These are phyloP conservation scores for Colletotrichum sp. DNA, from an alignment of 2,329 filamentous ascomycete species.

Conservation along the genomic window DNA sequence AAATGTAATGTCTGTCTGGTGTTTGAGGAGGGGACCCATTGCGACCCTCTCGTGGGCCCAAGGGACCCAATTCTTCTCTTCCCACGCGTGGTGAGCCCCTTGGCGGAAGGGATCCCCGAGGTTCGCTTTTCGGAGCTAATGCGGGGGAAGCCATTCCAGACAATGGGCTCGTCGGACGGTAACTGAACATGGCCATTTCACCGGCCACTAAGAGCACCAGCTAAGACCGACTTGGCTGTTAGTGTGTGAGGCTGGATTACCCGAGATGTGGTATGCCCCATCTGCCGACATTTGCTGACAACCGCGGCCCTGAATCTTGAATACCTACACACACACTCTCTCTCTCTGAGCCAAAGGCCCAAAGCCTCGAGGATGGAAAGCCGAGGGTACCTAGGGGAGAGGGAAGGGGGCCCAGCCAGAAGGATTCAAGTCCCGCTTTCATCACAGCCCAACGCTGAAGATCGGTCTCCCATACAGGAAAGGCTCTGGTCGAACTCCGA, in stretches of 20 bases:
- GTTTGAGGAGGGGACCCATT: background rate
- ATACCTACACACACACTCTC: background rate
- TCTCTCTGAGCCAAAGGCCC: background rate
- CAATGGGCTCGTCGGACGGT: background rate
- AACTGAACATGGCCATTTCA: background rate
- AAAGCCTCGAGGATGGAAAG: background rate
- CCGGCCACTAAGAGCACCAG: background rate
- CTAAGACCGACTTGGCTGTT: background rate
- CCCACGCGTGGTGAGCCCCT: background rate
- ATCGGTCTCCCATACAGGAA: constrained; percentile 2
- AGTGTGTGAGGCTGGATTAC: constrained; percentile 1
- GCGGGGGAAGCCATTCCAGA: constrained; percentile 4
- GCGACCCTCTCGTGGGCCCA: background rate
- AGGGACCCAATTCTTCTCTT: background rate
- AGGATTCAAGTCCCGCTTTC: background rate
- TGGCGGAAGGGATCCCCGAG: background rate
- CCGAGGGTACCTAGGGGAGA: background rate
- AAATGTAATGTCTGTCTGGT: background rate
- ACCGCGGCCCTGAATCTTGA: background rate
- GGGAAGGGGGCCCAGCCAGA: background rate
- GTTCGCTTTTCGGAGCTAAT: background rate
- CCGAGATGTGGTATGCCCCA: constrained; percentile 10
- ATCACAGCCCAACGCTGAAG: background rate
- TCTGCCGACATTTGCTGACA: constrained; percentile 10
- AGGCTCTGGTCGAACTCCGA: background rate